Conservation (phyloP, 2,329 filamentous ascomycete species). For the Alternaria arbusti region DNA sequence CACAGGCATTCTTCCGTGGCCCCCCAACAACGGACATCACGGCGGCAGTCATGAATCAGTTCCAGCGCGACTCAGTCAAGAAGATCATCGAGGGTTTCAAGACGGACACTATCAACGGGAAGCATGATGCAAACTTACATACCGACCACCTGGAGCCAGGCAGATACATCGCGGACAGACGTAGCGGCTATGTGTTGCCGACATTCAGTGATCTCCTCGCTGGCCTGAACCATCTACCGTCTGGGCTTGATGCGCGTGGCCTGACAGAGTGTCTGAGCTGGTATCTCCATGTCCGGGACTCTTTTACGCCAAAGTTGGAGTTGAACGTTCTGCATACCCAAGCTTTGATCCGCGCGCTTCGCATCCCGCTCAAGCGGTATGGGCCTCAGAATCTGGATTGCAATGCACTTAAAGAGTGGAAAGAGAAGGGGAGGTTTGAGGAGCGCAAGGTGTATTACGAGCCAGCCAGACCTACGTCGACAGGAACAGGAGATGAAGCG, state of each 20-base stretch:
- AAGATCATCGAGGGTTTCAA: slow-evolving; percentile 16
- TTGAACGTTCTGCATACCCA: slow-evolving; percentile 37
- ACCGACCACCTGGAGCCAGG: slow-evolving; percentile 17
- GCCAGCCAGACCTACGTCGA: neutral
- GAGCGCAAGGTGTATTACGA: slow-evolving; percentile 5
- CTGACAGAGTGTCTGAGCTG: slow-evolving; percentile 29
- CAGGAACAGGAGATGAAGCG: neutral
- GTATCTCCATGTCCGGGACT: slow-evolving; percentile 21
- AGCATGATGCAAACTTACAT: slow-evolving; percentile 16
- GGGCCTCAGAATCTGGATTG: slow-evolving; percentile 29
- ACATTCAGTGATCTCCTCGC: slow-evolving; percentile 30
- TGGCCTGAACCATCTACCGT: slow-evolving; percentile 24
- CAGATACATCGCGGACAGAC: slow-evolving; percentile 3
- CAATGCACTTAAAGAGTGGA: slow-evolving; percentile 27
- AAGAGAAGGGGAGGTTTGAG: slow-evolving; percentile 15
- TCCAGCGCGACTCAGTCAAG: slow-evolving; percentile 22
- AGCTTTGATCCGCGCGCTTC: slow-evolving; percentile 26
- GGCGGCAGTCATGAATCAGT: slow-evolving; percentile 13
- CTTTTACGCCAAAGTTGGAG: slow-evolving; percentile 29
- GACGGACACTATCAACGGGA: slow-evolving; percentile 12
- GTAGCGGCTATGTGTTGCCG: slow-evolving; percentile 15
- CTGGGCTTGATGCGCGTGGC: slow-evolving; percentile 26
- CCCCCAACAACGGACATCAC: slow-evolving; percentile 5
- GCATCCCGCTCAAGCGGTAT: slow-evolving; percentile 14
- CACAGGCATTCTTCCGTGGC: slow-evolving; percentile 27